Conservation (phyloP, 2,329 filamentous ascomycete species). For the Penicillium digitatum region DNA sequence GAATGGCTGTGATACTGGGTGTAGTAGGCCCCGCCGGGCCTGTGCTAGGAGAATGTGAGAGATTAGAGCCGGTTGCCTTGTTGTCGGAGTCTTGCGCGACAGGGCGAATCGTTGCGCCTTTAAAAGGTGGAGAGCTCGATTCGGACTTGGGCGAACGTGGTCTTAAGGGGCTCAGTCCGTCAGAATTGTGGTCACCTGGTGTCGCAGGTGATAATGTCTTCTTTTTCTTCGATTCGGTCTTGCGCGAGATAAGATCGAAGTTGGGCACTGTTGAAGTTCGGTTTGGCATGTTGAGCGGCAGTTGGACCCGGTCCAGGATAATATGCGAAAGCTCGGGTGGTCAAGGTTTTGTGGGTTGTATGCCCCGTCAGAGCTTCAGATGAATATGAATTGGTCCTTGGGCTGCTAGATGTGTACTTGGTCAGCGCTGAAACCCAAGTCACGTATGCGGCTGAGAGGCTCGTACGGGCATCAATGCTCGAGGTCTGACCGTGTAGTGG, state of each 20-base stretch:
- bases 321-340: not conserved
- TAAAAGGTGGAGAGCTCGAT: constrained; percentile 37
- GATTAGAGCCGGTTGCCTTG: constrained; percentile 28
- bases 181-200: constrained; percentile 35
- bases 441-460: constrained; percentile 5
- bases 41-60: constrained; percentile 28
- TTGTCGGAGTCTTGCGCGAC: constrained; percentile 37
- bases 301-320: not conserved
- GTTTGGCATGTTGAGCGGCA: constrained; percentile 33
- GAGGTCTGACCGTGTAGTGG: constrained; percentile 2
- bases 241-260: constrained; percentile 37
- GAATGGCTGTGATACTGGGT: constrained; percentile 45
- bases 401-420: not conserved
- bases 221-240: constrained; percentile 26
- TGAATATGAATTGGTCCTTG: not conserved
- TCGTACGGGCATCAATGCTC: not conserved
- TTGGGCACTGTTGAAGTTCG: constrained; percentile 37
- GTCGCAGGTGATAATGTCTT: constrained; percentile 34
- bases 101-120: constrained; percentile 41
- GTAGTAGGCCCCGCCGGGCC: constrained; percentile 31
- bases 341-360: not conserved
- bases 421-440: not conserved
- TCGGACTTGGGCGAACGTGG: constrained; percentile 39
- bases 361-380: not conserved
- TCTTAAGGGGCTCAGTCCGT: constrained; percentile 35